Evolutionary conservation across 345 rosid species (phyloP), one percentile per base, ranked within the genome.

Genomic region (Populus deltoides): DNA sequence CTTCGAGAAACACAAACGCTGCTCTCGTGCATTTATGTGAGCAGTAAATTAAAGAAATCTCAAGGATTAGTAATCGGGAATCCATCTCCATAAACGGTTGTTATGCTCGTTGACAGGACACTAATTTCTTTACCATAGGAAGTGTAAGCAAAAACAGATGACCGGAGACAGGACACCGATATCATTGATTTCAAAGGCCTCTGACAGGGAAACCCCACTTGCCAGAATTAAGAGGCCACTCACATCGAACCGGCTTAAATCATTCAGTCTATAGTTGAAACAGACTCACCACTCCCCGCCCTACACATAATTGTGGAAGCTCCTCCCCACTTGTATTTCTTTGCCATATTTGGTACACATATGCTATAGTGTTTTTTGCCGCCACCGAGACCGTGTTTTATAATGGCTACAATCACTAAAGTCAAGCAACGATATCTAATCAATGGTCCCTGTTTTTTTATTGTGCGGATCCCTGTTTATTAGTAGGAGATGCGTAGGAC

Each of bases 121-220:
- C 71, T 45, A 78, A 75, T 74, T 82, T 82, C 25, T 74, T 72
- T 72, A 36, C 31, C 11, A 18, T 67, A 65, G 67, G 39, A 22
- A 72, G 75, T 39, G 53, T 39, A 62, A 73, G 47, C 53, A 81
- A 38, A 3, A 3, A 3, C 73, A 35, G 39, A 66, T 72, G 79
- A 22, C 62, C 73, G 22, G 71, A 77, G 85, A 87, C 80, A 87
- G 75, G 87, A 83, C 86, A 68, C 74, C 89, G 78, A 78, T 74
- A 38, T 66, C 41, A 39, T 75, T 47, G 69, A 66, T 53, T 78
- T 69, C 53, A 41, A 67, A 78, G 75, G 81, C 12, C 39, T 16
- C 33, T 33, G 72, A 67, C 61, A 33, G 17, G 69, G 24, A 47
- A 45, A 15, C 72, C 85, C 84, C 83, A 79, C 84, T 77, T 63